Evolutionary conservation across 1,284 basidiomycete genomes (phyloP), one percentile per base, ranked within the genome.

Genomic region (Ganoderma lingzhi): DNA sequence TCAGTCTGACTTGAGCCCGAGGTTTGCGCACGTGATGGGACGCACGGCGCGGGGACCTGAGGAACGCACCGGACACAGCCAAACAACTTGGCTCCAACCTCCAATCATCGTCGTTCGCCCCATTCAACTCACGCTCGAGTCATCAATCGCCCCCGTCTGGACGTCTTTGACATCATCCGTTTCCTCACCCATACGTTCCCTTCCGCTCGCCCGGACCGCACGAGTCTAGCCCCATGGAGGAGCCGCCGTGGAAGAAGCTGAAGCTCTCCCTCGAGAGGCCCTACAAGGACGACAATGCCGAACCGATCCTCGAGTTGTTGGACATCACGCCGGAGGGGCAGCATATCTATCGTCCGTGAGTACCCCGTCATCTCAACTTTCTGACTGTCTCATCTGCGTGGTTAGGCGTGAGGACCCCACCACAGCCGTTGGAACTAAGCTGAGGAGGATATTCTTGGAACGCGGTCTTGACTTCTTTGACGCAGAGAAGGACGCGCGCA

Each of bases 391-490:
- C 62, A 67, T 53, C 3, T 51, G 35, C 19, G 60, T 42, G 39
- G 35, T 30, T 63, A 93, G 87, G 70, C 86, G 85, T 77, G 87
- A 87, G 75, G 85, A 86, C 68, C 81, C 86, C 10, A 83, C 86
- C 8, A 84, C 86, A 51, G 79, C 82, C 60, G 83, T 93, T 23
- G 88, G 88, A 51, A 83, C 89, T 56, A 90, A 89, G 61, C 80
- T 95, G n/a, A 82, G 85, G 58, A 85, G 91, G 61, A 88, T 95
- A 64, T 92, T 94, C 70, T 68, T 81, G 44, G 93, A 95, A 76
- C 87, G 92, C 53, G 93, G 93, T 3, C 65, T 82, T 61, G 90
- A 94, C 75, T 93, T 94, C 75, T 93, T 94, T 75, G 90, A 93
- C 63, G 85, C 84, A 69, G 82, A 84, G 59, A 81, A 84, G 70